phyloP scores from a whole-genome alignment of 2,329 filamentous ascomycete genomes.

The Whalleya microplaca region DNA sequence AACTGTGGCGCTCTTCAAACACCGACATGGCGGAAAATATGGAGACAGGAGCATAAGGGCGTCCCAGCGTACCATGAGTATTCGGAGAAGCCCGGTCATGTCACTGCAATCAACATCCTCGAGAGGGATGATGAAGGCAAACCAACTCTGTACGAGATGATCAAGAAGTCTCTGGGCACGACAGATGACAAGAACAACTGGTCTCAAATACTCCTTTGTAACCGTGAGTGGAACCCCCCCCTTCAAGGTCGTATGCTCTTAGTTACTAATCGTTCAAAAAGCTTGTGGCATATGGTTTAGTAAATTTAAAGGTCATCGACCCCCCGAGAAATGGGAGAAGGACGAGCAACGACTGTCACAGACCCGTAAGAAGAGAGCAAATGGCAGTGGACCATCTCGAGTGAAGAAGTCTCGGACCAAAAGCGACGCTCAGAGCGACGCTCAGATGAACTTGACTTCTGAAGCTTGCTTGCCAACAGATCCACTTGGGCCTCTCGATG shows the following conservation, averaged over 20 bases:
- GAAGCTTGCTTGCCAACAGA: slow-evolving; percentile 60
- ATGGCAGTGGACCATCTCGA: slow-evolving; percentile 45
- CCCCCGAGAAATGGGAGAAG: slow-evolving; percentile 80
- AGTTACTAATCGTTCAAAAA: slow-evolving; percentile 41
- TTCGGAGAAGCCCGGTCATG: slow-evolving; percentile 71
- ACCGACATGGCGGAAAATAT: slow-evolving; percentile 93
- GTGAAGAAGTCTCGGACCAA: slow-evolving; percentile 55
- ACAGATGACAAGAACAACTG: slow-evolving; percentile 69
- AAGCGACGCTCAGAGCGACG: slow-evolving; percentile 48
- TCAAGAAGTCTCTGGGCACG: slow-evolving; percentile 72
- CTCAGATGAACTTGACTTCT: slow-evolving; percentile 51
- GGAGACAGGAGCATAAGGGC: slow-evolving; percentile 74
- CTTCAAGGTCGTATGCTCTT: slow-evolving; percentile 2
- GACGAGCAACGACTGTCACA: slow-evolving; percentile 56
- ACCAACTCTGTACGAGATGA: slow-evolving; percentile 70
- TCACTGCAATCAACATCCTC: slow-evolving; percentile 74
- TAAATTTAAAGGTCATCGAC: slow-evolving; percentile 85
- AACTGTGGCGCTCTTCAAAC: slow-evolving; percentile 97
- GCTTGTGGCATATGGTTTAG: slow-evolving; percentile 93
- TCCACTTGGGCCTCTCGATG: slow-evolving; percentile 52
- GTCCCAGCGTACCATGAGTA: slow-evolving; percentile 71
- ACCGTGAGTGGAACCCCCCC: slow-evolving; percentile 62
- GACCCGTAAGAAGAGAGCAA: slow-evolving; percentile 53
- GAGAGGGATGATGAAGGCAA: slow-evolving; percentile 65
- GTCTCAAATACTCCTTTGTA: slow-evolving; percentile 80